phyloP scores from a whole-genome alignment of 257 asterid species.

The Ophiorrhiza pumila region DNA sequence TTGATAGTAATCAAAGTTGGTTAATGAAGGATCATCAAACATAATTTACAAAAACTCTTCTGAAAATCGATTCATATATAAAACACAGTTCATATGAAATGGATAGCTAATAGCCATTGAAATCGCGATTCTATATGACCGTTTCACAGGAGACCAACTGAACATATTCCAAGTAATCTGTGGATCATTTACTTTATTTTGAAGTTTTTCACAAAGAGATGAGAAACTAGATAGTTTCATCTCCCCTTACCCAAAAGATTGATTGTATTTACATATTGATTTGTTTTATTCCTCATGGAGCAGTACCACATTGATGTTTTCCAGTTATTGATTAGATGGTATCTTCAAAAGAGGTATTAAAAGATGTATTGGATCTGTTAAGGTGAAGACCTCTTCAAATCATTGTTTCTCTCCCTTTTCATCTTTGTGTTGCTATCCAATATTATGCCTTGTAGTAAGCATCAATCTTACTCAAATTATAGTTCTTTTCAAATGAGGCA shows the following conservation, averaged over 20 bases:
- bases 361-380: neutral
- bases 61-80: no score
- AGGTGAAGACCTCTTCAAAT: neutral
- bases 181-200: no score
- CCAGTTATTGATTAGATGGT: neutral
- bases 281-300: neutral
- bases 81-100: no score
- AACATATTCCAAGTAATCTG: neutral
- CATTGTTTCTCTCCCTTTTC: neutral
- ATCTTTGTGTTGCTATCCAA: neutral
- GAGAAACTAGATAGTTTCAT: neutral
- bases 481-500: neutral
- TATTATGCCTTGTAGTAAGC: slow-evolving; percentile 1
- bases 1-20: no score
- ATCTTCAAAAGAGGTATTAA: neutral
- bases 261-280: slow-evolving; percentile 1
- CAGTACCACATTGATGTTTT: neutral
- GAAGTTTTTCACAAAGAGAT: neutral
- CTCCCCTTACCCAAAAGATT: neutral
- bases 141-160: no score
- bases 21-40: neutral
- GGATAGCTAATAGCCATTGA: no score
- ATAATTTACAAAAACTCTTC: no score
- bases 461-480: neutral
- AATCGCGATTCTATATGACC: no score